Evolutionary conservation across 371 early-diverging fungal genomes (phyloP).

Genomic region (Saksenaea vasiformis): DNA sequence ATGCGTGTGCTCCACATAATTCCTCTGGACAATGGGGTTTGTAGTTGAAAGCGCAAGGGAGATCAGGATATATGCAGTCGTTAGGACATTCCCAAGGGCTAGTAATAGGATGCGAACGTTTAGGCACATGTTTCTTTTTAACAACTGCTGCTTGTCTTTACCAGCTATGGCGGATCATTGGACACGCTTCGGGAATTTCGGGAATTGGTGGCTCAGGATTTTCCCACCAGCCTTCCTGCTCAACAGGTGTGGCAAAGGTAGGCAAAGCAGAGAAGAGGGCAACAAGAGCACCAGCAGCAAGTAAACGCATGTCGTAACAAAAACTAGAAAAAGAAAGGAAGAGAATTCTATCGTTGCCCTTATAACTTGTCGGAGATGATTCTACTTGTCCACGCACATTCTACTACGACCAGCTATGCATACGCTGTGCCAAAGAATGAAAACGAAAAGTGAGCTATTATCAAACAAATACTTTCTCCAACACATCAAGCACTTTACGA

Average conservation of each 20-base stretch:
- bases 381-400: neutral
- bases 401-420: conserved; percentile 1
- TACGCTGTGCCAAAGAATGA: neutral
- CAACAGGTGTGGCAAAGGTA: neutral
- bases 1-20: neutral
- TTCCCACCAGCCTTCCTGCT: neutral
- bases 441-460: neutral
- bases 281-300: neutral
- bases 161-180: neutral
- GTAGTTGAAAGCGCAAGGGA: neutral
- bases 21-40: neutral
- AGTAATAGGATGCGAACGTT: too few species aligned
- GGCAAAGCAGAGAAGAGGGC: neutral
- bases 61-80: neutral
- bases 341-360: neutral
- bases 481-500: too few species aligned
- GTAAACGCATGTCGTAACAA: neutral
- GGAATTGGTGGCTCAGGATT: neutral
- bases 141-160: neutral
- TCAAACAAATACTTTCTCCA: too few species aligned
- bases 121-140: neutral
- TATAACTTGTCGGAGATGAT: neutral
- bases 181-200: neutral
- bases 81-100: neutral
- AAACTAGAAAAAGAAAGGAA: neutral